Conservation (phyloP, 768 basidiomycete species). For the Leccinum subgranulosum region DNA sequence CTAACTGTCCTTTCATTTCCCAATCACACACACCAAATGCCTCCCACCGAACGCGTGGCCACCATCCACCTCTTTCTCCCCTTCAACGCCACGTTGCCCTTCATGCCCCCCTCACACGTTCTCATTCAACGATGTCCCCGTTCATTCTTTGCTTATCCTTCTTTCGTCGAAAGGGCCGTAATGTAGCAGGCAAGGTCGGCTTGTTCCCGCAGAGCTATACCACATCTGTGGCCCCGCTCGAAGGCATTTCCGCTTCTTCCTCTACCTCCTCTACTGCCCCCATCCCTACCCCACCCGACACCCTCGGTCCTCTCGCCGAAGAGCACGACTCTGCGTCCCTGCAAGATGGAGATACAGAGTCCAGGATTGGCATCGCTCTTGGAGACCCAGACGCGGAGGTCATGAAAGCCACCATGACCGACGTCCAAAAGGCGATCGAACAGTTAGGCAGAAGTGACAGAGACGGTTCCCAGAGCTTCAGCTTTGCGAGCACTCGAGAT, state of each 20-base stretch:
- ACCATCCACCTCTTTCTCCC: background rate
- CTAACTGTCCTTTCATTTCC: slow-evolving; percentile 6
- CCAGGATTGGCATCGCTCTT: slow-evolving; percentile 27
- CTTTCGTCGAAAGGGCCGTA: slow-evolving; percentile 63
- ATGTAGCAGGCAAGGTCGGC: slow-evolving; percentile 76
- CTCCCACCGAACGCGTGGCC: slow-evolving; percentile 6
- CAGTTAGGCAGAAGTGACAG: slow-evolving; percentile 64
- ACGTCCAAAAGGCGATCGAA: slow-evolving; percentile 88
- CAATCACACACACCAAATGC: slow-evolving; percentile 2
- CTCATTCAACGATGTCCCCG: slow-evolving; percentile 19
- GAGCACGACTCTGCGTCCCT: slow-evolving; percentile 42
- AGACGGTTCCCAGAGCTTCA: slow-evolving; percentile 67
- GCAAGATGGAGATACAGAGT: slow-evolving; percentile 17
- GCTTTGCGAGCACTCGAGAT: slow-evolving; percentile 68
- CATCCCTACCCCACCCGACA: slow-evolving; percentile 17
- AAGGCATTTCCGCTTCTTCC: slow-evolving; percentile 23
- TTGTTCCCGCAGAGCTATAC: slow-evolving; percentile 93
- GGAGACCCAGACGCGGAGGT: slow-evolving; percentile 41
- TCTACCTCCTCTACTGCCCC: slow-evolving; percentile 27
- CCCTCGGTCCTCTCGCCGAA: slow-evolving; percentile 47
- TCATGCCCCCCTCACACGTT: slow-evolving; percentile 16
- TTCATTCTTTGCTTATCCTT: slow-evolving; percentile 23
- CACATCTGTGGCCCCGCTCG: slow-evolving; percentile 48
- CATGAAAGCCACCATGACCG: slow-evolving; percentile 87
- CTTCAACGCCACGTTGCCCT: slow-evolving; percentile 6